A percentile compares a stretch with the other conserved stretches of the same genome.
phyloP scores from a whole-genome alignment of 2,329 filamentous ascomycete genomes.

The Dothideomycetes sp. region DNA sequence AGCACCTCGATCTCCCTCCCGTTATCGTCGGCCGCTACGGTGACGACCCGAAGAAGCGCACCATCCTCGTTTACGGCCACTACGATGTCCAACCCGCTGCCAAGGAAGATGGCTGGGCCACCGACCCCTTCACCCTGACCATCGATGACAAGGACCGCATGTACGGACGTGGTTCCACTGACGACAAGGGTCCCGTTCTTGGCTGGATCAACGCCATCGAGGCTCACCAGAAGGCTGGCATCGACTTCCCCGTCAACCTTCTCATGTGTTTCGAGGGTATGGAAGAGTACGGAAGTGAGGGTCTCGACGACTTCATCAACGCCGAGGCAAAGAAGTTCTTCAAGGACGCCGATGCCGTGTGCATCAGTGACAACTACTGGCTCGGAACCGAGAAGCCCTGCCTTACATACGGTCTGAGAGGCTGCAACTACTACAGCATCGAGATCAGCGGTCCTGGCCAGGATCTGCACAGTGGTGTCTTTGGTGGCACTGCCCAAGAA shows the following conservation, averaged over 20 bases:
- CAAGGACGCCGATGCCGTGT: conserved; percentile 89
- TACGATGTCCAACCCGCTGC: conserved; percentile 97
- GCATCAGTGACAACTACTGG: conserved; percentile 99
- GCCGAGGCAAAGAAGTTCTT: conserved; percentile 90
- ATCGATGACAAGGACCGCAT: conserved; percentile 88
- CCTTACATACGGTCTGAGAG: conserved; percentile 90
- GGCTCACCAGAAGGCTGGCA: conserved; percentile 86
- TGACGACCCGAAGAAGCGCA: conserved; percentile 83
- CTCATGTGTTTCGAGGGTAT: conserved; percentile 99
- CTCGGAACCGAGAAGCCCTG: conserved; percentile 97
- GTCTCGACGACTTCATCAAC: conserved; percentile 87
- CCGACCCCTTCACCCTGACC: conserved; percentile 81
- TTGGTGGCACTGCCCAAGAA: conserved; percentile 91
- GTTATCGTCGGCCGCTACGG: conserved; percentile 90
- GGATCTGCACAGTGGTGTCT: conserved; percentile 93
- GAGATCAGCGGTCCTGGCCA: conserved; percentile 84
- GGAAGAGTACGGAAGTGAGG: conserved; percentile 98
- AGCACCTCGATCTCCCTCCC: conserved; percentile 82
- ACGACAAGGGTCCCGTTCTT: conserved; percentile 95
- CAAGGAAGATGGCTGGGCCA: conserved; percentile 89
- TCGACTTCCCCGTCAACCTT: conserved; percentile 94
- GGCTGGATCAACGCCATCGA: conserved; percentile 98
- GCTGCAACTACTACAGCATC: conserved; percentile 95
- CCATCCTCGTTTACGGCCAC: conserved; percentile 93
- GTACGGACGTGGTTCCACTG: conserved; percentile 90